Conservation (phyloP, 805 yeast species). For the Yarrowia sp. region DNA sequence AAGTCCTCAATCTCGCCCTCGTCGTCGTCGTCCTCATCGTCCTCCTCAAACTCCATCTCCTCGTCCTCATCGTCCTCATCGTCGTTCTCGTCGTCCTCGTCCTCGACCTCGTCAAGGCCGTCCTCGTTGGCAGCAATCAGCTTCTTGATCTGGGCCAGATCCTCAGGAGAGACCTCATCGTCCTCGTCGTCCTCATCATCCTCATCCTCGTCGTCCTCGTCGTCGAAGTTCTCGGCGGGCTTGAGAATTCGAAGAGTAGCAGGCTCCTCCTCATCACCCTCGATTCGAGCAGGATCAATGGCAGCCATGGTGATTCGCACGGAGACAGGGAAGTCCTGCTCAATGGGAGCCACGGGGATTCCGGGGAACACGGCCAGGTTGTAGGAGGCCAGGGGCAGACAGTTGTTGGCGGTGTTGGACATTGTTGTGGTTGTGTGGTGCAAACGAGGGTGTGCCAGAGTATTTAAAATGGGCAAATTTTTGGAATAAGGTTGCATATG, state of each 20-base stretch:
- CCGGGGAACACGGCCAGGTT: slow-evolving; percentile 87
- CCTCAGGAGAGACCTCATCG: slow-evolving; percentile 46
- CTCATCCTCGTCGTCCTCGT: slow-evolving; percentile 41
- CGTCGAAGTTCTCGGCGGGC: slow-evolving; percentile 56
- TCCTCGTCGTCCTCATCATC: slow-evolving; percentile 46
- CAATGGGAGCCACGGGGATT: slow-evolving; percentile 84
- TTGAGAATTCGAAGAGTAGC: slow-evolving; percentile 89
- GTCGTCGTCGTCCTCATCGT: slow-evolving; percentile 62
- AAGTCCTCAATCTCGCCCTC: slow-evolving; percentile 82
- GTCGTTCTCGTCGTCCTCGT: slow-evolving; percentile 54
- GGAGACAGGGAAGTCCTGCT: slow-evolving; percentile 85
- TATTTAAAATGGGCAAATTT: slow-evolving; percentile 34
- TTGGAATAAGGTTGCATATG: slow-evolving; percentile 38
- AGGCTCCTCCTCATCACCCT: slow-evolving; percentile 69
- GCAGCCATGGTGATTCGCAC: slow-evolving; percentile 95
- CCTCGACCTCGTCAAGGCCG: slow-evolving; percentile 42
- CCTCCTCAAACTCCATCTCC: slow-evolving; percentile 59
- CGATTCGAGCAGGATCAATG: slow-evolving; percentile 81
- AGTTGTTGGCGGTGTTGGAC: slow-evolving; percentile 20
- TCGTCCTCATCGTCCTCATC: slow-evolving; percentile 62
- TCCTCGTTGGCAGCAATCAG: slow-evolving; percentile 46
- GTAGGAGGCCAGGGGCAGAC: slow-evolving; percentile 82
- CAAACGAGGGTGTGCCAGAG: neutral
- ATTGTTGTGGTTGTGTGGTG: slow-evolving; percentile 32
- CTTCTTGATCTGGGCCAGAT: slow-evolving; percentile 43